phyloP scores from a whole-genome alignment of 2,329 filamentous ascomycete species.

The Huntiella moniliformis region DNA sequence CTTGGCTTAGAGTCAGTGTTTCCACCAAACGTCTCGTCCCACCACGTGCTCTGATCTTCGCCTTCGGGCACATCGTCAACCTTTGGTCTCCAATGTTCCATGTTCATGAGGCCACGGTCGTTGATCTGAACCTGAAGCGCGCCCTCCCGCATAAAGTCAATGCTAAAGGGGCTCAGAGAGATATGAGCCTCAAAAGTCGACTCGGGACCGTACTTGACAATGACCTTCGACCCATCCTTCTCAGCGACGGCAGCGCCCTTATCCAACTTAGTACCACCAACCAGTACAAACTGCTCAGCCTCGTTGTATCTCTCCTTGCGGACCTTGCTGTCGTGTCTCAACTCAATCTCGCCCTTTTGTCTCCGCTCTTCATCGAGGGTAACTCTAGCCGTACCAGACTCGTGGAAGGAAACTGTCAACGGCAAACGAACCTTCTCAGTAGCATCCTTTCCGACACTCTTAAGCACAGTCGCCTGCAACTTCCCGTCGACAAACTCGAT shows the following conservation, averaged over 20 bases:
- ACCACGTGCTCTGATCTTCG: slow-evolving; percentile 76
- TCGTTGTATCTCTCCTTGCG: slow-evolving; percentile 93
- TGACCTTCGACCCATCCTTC: slow-evolving; percentile 48
- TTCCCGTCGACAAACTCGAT: slow-evolving; percentile 62
- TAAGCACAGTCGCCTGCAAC: slow-evolving; percentile 63
- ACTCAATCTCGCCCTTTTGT: slow-evolving; percentile 69
- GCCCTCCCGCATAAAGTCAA: slow-evolving; percentile 76
- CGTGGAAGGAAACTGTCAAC: slow-evolving; percentile 69
- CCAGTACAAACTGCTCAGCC: slow-evolving; percentile 66
- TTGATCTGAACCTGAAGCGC: slow-evolving; percentile 74
- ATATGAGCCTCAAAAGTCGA: slow-evolving; percentile 68
- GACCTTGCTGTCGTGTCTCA: slow-evolving; percentile 66
- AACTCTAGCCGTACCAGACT: slow-evolving; percentile 74
- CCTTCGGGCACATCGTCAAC: slow-evolving; percentile 36
- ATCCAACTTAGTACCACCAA: slow-evolving; percentile 60
- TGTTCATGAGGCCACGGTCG: slow-evolving; percentile 69
- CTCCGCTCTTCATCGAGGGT: slow-evolving; percentile 83
- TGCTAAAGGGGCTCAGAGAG: slow-evolving; percentile 59
- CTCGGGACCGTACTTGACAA: slow-evolving; percentile 60
- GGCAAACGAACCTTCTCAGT: slow-evolving; percentile 60
- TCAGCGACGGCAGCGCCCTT: slow-evolving; percentile 48
- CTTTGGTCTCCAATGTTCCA: slow-evolving; percentile 92
- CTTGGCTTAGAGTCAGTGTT: slow-evolving; percentile 92
- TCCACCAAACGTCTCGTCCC: slow-evolving; percentile 91
- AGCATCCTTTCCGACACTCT: slow-evolving; percentile 44